Evolutionary conservation across 2,329 filamentous ascomycete genomes (phyloP), one percentile per base, ranked within the genome.

Genomic region (Xylariales sp.): DNA sequence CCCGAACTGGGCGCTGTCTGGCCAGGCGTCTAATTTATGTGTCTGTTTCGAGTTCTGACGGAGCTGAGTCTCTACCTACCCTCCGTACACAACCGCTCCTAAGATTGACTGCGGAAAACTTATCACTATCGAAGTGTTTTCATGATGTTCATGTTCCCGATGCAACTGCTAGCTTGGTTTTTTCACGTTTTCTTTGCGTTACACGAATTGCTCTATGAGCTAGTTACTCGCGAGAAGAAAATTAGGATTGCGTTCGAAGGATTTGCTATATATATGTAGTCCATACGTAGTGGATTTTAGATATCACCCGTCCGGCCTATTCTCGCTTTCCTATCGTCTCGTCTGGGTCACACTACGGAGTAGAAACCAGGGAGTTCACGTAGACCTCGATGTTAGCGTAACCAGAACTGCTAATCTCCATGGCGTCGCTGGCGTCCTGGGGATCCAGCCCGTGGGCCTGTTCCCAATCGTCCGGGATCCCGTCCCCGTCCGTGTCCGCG

Each of bases 401-500:
- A 5, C 83, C 82, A 45, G 81, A 80, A 10, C 75, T 78, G 12
- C 79, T 76, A 57, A 81, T 81, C 66, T 72, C 72, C 79, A 83
- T 82, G 5, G 79, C 80, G 59, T 84, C 82, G 18, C 78, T 75
- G 30, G 75, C 76, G 45, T 82, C 77, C 5, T 79, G 77, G 5
- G 79, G 75, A 62, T 83, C 68, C 32, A 83, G 69, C 0, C 83
- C 82, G 62, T 85, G 80, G 8, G 79, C 77, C 30, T 71, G 75
- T 73, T 86, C 84, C 70, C 81, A 84, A 30, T 78, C 80, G 74
- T 86, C 84, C 3, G 83, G 83, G 52, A 86, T 85, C 0, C 84
- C 83, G 66, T 86, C 84, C 0, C 80, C 81, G 71, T 86, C 84
- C 0, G 80, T 77, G 69, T 86, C 84, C 18, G 75, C 76, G 50